Evolutionary conservation across 805 yeast genomes (phyloP).

Genomic region (Starmerella khaoyaiensis): DNA sequence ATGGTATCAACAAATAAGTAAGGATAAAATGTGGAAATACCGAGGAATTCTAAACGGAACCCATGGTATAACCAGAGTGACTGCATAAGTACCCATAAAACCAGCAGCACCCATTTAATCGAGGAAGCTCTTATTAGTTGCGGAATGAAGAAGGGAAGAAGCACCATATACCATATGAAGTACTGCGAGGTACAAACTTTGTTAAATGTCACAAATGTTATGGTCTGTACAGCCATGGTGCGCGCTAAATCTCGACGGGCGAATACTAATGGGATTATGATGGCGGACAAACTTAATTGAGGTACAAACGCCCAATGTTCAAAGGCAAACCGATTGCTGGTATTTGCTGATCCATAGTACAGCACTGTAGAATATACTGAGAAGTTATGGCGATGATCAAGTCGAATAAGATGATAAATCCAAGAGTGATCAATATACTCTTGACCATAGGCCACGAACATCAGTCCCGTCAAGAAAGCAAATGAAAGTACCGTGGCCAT

Average conservation of each 20-base stretch:
- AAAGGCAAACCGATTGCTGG: constrained; percentile 18
- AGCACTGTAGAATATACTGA: constrained; percentile 70
- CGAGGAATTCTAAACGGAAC: constrained; percentile 68
- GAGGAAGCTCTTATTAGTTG: constrained; percentile 30
- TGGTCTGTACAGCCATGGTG: constrained; percentile 61
- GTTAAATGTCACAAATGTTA: constrained; percentile 63
- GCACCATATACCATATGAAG: constrained; percentile 84
- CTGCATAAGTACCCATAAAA: constrained; percentile 61
- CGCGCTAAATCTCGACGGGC: constrained; percentile 35
- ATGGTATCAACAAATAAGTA: constrained; percentile 44
- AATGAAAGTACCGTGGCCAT: constrained; percentile 35
- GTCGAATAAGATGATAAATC: constrained; percentile 64
- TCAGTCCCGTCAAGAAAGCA: constrained; percentile 35
- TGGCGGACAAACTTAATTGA: constrained; percentile 49
- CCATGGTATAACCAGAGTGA: constrained; percentile 70
- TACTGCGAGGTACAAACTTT: constrained; percentile 90
- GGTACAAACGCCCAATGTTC: constrained; percentile 62
- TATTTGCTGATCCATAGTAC: constrained; percentile 26
- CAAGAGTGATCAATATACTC: constrained; percentile 70
- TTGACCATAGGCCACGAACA: constrained; percentile 60
- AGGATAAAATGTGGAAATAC: constrained; percentile 48
- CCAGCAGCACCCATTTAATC: constrained; percentile 21
- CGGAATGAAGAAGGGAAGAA: constrained; percentile 61
- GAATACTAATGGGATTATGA: constrained; percentile 44
- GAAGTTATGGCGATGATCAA: constrained; percentile 93